Evolutionary conservation across 208 protist species (phyloP).

Genomic region (Phytomonas sp.): DNA sequence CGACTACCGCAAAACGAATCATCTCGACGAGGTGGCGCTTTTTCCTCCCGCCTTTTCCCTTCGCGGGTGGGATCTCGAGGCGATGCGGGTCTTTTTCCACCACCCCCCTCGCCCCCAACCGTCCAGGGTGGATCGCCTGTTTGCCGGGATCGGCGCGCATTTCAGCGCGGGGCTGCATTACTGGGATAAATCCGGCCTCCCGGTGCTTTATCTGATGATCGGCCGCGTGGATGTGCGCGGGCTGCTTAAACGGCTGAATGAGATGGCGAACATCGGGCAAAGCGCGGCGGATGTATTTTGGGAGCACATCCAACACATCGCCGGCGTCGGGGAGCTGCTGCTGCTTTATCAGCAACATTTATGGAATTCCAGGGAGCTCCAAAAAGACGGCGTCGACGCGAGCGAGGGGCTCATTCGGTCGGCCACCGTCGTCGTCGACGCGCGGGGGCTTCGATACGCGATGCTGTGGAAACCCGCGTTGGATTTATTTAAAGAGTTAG

Average conservation of each 20-base stretch:
- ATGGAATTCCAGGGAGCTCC: not conserved
- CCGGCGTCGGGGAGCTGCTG: conserved; percentile 15
- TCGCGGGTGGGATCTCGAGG: conserved; percentile 45
- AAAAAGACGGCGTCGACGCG: conserved; percentile 17
- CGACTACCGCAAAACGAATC: conserved; percentile 22
- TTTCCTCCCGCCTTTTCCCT: conserved; percentile 42
- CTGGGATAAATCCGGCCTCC: conserved; percentile 44
- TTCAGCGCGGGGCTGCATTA: conserved; percentile 37
- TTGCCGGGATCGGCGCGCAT: conserved; percentile 19
- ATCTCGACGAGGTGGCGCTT: conserved; percentile 20
- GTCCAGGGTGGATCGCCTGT: conserved; percentile 25
- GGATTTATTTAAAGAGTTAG: conserved; percentile 31
- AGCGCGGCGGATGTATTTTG: conserved; percentile 13
- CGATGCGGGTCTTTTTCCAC: conserved; percentile 12
- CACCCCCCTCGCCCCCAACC: not conserved
- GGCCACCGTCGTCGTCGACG: conserved; percentile 51
- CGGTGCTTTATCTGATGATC: conserved; percentile 34
- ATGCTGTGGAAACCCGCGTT: conserved; percentile 48
- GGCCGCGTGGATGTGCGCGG: conserved; percentile 28
- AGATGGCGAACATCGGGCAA: conserved; percentile 14
- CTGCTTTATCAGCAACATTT: conserved; percentile 14
- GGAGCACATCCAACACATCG: conserved; percentile 12
- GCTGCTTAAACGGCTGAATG: conserved; percentile 24
- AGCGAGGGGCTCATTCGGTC: conserved; percentile 23
- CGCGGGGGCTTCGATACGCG: conserved; percentile 42